Conservation (phyloP, 2,329 filamentous ascomycete genomes). For the Ilyonectria mors-panacis region DNA sequence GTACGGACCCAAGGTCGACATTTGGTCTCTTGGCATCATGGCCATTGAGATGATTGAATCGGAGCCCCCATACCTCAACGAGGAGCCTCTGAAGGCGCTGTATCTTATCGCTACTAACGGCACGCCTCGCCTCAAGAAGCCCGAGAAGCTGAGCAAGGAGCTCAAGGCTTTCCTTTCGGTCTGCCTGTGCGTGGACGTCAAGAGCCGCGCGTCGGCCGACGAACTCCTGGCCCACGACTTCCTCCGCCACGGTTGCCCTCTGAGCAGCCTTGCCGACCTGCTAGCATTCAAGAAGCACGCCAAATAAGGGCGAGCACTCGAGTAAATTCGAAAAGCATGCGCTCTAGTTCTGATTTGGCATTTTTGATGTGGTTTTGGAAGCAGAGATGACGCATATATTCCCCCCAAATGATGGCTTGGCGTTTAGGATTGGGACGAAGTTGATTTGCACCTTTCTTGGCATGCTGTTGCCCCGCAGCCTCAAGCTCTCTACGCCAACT, state of each 20-base stretch:
- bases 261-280: constrained; percentile 87
- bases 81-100: constrained; percentile 96
- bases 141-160: constrained; percentile 97
- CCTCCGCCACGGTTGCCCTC: constrained; percentile 89
- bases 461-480: constrained; percentile 30
- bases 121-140: constrained; percentile 96
- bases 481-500: constrained; percentile 26
- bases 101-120: constrained; percentile 99
- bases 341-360: constrained; percentile 38
- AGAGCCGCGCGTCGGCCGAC: constrained; percentile 90
- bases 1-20: constrained; percentile 98
- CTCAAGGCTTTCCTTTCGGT: constrained; percentile 97
- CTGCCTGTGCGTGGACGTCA: constrained; percentile 96
- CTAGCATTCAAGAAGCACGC: constrained; percentile 87
- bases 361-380: constrained; percentile 45
- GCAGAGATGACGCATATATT: constrained; percentile 48
- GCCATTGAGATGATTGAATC: constrained; percentile 99
- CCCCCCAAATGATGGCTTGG: constrained; percentile 47
- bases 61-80: constrained; percentile 97
- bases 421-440: constrained; percentile 46
- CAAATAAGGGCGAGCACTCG: constrained; percentile 62
- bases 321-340: constrained; percentile 38
- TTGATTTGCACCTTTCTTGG: constrained; percentile 42
- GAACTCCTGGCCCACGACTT: constrained; percentile 95
- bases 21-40: constrained; percentile 99